phyloP scores from a whole-genome alignment of 2,329 filamentous ascomycete genomes.

The Ceratocystis alfenasii region DNA sequence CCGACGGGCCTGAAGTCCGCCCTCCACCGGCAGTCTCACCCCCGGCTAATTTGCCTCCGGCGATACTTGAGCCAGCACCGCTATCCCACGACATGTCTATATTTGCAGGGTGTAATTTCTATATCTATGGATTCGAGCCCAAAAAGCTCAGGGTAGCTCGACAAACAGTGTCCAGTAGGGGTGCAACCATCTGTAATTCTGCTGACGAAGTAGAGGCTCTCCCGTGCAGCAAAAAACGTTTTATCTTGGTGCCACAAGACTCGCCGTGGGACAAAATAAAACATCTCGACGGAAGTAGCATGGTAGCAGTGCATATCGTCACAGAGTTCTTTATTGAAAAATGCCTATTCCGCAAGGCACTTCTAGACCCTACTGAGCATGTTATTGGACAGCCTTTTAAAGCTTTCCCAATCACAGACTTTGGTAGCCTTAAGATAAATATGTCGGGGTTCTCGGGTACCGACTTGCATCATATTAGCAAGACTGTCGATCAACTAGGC shows the following conservation, averaged over 20 bases:
- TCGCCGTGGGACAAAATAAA: neutral
- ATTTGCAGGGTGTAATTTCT: constrained; percentile 47
- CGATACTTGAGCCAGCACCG: neutral
- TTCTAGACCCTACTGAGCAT: constrained; percentile 57
- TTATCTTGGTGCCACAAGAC: constrained; percentile 44
- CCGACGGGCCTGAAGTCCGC: constrained; percentile 7
- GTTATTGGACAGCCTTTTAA: constrained; percentile 67
- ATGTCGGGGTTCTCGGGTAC: constrained; percentile 75
- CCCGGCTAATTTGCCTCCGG: neutral
- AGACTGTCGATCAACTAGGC: constrained; percentile 62
- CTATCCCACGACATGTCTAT: constrained; percentile 32
- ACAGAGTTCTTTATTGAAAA: constrained; percentile 92
- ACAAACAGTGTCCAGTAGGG: constrained; percentile 13
- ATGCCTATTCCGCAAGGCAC: constrained; percentile 64
- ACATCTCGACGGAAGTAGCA: constrained; percentile 2
- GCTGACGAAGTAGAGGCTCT: constrained; percentile 1
- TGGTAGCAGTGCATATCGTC: constrained; percentile 35
- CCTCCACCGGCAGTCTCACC: neutral
- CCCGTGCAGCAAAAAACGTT: constrained; percentile 24
- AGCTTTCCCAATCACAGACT: constrained; percentile 55
- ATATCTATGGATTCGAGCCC: constrained; percentile 46
- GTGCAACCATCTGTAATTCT: constrained; percentile 12
- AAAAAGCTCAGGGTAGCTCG: constrained; percentile 14
- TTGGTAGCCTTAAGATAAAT: constrained; percentile 59
- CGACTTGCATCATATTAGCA: constrained; percentile 73